Percentiles rank a stretch among this genome's conserved stretches.
These are phyloP conservation scores for Arbutus unedo DNA, from an alignment of 148 eudicot genomes.

Conservation along the genomic window DNA sequence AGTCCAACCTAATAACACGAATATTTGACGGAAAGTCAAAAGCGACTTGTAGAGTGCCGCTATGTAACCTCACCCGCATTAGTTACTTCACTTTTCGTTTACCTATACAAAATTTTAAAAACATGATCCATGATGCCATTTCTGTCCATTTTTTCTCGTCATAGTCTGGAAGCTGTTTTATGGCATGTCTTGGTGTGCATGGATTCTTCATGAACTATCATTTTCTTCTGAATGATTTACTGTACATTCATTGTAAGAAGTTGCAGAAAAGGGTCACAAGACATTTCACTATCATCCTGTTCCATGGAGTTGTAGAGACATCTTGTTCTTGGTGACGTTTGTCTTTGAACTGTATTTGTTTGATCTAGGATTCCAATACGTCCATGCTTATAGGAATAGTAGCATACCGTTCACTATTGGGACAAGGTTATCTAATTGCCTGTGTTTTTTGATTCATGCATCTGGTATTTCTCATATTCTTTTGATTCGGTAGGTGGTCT, in stretches of 20 bases:
- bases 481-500: conserved; percentile 41
- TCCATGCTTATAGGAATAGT: neutral
- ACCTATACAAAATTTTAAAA: no score
- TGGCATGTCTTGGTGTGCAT: neutral
- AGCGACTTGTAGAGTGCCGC: neutral
- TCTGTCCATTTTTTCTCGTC: neutral
- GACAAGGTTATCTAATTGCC: neutral
- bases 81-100: neutral
- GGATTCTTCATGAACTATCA: neutral
- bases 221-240: neutral
- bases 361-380: neutral
- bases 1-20: neutral
- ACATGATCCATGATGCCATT: neutral
- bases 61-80: neutral
- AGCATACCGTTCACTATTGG: neutral
- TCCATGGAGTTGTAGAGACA: neutral
- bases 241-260: neutral
- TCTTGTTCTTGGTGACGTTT: neutral
- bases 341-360: neutral
- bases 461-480: neutral
- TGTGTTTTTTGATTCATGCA: neutral
- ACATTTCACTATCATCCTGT: neutral
- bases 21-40: neutral
- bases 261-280: neutral
- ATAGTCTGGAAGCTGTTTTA: neutral